A percentile compares a stretch with the other conserved stretches of the same genome.
phyloP scores from a whole-genome alignment of 495 filamentous ascomycete genomes.

The Immersiella caudata region DNA sequence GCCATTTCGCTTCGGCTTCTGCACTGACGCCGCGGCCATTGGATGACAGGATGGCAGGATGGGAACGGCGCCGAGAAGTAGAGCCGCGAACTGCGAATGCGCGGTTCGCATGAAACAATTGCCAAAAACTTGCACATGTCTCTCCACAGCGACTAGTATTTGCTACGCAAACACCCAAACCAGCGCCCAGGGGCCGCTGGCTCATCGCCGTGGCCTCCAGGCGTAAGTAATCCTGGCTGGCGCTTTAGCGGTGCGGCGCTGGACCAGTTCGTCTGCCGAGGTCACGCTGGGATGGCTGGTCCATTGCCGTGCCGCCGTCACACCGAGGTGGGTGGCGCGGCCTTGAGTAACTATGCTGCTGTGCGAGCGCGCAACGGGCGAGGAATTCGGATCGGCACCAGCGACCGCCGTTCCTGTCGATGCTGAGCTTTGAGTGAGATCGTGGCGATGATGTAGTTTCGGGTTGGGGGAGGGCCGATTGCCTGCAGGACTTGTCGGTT shows the following conservation, averaged over 20 bases:
- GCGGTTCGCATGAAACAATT: not conserved
- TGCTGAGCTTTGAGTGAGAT: not conserved
- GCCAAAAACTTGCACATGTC: not conserved
- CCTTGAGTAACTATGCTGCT: not conserved
- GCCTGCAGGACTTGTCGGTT: not conserved
- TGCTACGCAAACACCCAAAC: not conserved
- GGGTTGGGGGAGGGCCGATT: not conserved
- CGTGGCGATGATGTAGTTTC: not conserved
- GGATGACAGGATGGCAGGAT: not conserved
- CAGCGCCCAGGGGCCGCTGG: not conserved
- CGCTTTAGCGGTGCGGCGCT: not conserved
- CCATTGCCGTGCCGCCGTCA: not conserved
- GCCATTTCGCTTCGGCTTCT: constrained; percentile 7
- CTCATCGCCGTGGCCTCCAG: no score
- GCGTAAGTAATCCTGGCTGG: no score
- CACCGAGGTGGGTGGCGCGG: not conserved
- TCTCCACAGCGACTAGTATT: not conserved
- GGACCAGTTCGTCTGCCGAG: not conserved
- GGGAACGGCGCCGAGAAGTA: not conserved
- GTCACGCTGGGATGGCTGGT: not conserved
- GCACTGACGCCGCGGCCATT: constrained; percentile 10
- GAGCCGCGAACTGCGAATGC: not conserved
- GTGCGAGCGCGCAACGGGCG: not conserved
- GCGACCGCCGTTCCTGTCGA: not conserved
- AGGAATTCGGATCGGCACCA: not conserved